phyloP scores from a whole-genome alignment of 129 eudicot species.

The Tagetes patula region DNA sequence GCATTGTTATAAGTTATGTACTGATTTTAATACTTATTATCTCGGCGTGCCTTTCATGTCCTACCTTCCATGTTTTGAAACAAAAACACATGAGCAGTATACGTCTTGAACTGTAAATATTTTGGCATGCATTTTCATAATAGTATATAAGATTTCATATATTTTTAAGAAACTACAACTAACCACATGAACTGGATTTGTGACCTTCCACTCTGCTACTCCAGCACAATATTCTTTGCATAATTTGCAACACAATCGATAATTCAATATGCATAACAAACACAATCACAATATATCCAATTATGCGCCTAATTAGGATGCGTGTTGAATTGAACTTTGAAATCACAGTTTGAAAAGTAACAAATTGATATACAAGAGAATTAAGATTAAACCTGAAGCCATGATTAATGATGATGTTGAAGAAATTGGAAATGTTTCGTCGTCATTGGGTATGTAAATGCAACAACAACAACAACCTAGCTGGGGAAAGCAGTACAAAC shows the following conservation, averaged over 20 bases:
- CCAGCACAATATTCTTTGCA: conserved; percentile 63
- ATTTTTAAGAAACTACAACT: conserved; percentile 9
- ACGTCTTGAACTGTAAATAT: neutral
- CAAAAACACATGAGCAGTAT: neutral
- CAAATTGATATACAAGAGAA: neutral
- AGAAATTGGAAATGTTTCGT: conserved; percentile 23
- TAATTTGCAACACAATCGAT: conserved; percentile 45
- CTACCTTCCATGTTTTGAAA: neutral
- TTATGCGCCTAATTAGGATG: neutral
- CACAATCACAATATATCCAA: conserved; percentile 4
- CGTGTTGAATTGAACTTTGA: conserved; percentile 2
- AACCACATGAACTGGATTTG: conserved; percentile 94
- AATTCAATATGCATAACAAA: neutral
- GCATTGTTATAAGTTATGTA: neutral
- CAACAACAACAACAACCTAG: neutral
- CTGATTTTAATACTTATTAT: conserved; percentile 9
- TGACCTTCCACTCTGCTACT: conserved; percentile 89
- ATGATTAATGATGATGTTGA: conserved; percentile 26
- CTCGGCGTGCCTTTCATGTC: neutral
- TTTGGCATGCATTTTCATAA: conserved; percentile 6
- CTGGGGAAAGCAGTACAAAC: no score
- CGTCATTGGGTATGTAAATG: conserved; percentile 16
- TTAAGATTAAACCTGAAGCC: conserved; percentile 30
- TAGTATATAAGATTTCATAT: conserved; percentile 4
- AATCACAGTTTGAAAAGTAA: conserved; percentile 20